These are phyloP conservation scores for Dioszegia crocea DNA, from an alignment of 768 basidiomycete species.

Conservation along the genomic window DNA sequence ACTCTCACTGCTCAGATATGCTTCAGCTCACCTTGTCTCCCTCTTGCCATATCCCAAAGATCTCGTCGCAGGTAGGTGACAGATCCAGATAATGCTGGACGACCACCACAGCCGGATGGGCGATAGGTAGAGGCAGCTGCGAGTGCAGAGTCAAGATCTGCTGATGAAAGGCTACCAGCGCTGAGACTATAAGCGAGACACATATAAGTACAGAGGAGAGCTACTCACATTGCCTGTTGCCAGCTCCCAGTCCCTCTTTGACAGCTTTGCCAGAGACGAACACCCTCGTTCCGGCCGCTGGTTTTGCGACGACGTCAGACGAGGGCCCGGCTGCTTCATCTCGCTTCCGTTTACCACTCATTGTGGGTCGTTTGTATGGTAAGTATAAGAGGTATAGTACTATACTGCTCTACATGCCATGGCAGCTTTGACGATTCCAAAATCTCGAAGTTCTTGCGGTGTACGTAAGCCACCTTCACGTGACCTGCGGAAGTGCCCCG, in stretches of 20 bases:
- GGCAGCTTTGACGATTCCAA: neutral
- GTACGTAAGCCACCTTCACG: conserved; percentile 3
- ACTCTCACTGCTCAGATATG: neutral
- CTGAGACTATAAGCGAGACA: conserved; percentile 13
- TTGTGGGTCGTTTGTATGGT: neutral
- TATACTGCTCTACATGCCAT: neutral
- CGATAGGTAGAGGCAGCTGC: conserved; percentile 37
- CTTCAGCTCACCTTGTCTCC: conserved; percentile 19
- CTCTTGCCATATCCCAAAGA: conserved; percentile 41
- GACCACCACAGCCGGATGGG: conserved; percentile 39
- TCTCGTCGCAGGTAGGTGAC: conserved; percentile 42
- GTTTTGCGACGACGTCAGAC: conserved; percentile 13
- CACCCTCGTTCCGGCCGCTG: conserved; percentile 25
- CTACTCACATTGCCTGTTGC: conserved; percentile 36
- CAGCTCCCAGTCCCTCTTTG: conserved; percentile 34
- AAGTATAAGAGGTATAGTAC: neutral
- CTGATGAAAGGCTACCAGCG: conserved; percentile 41
- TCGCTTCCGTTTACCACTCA: conserved; percentile 40
- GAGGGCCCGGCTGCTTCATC: conserved; percentile 4
- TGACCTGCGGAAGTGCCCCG: neutral
- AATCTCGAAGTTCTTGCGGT: conserved; percentile 1
- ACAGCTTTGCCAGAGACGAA: conserved; percentile 40
- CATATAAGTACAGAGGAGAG: neutral
- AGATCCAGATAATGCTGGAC: conserved; percentile 46
- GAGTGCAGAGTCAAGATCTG: conserved; percentile 43